These are phyloP conservation scores for Collybiopsis confluens DNA, from an alignment of 768 basidiomycete species.

Conservation along the genomic window DNA sequence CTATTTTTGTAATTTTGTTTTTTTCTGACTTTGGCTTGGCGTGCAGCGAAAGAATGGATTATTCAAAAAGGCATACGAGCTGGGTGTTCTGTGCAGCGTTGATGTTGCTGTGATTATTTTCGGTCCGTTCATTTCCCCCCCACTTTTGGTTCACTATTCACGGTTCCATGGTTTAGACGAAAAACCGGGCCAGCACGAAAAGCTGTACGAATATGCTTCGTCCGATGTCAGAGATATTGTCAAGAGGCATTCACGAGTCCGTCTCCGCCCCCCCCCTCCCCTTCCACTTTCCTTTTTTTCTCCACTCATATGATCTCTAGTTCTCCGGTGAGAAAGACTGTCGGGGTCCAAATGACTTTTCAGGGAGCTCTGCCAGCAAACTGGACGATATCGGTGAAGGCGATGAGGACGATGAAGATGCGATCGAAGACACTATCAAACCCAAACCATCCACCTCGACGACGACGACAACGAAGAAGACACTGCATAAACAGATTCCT, in stretches of 20 bases:
- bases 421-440: neutral
- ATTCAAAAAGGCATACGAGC: constrained; percentile 77
- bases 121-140: constrained; percentile 34
- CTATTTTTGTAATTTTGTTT: neutral
- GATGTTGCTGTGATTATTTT: constrained; percentile 75
- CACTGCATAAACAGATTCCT: neutral
- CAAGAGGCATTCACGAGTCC: neutral
- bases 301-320: no score
- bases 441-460: neutral
- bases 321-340: no score
- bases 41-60: constrained; percentile 67
- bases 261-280: no score
- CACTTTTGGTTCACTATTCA: constrained; percentile 1
- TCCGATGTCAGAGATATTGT: constrained; percentile 3
- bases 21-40: constrained; percentile 10
- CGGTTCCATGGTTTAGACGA: constrained; percentile 1
- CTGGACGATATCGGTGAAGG: neutral
- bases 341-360: neutral
- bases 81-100: constrained; percentile 73
- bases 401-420: neutral
- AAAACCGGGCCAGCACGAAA: neutral
- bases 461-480: neutral
- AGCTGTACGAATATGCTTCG: constrained; percentile 5
- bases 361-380: neutral
- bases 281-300: no score